phyloP scores from a whole-genome alignment of 805 yeast species.

The Sugiyamaella lignohabitans region DNA sequence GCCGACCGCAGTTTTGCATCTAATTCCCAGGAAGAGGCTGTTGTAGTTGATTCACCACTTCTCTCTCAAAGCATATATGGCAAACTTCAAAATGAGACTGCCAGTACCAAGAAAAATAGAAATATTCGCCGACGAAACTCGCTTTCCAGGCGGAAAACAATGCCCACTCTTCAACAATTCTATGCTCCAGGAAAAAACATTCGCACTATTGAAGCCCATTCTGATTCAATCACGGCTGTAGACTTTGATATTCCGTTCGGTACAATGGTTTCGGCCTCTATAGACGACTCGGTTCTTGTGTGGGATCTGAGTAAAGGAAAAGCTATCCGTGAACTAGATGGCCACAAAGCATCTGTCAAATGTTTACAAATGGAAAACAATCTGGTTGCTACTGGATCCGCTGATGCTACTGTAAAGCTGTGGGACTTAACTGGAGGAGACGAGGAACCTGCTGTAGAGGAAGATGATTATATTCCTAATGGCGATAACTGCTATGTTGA shows the following conservation, averaged over 20 bases:
- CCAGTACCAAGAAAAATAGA: neutral
- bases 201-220: conserved; percentile 45
- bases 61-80: conserved; percentile 42
- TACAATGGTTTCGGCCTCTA: conserved; percentile 66
- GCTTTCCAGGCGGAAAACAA: conserved; percentile 40
- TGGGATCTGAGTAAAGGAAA: conserved; percentile 69
- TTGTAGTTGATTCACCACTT: conserved; percentile 28
- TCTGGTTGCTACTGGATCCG: conserved; percentile 48
- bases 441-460: conserved; percentile 4
- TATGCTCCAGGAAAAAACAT: conserved; percentile 55
- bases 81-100: conserved; percentile 29
- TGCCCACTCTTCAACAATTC: conserved; percentile 59
- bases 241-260: conserved; percentile 75
- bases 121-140: conserved; percentile 24
- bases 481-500: conserved; percentile 34
- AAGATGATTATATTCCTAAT: no score
- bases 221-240: conserved; percentile 46
- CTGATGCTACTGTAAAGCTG: conserved; percentile 52
- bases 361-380: conserved; percentile 54
- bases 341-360: conserved; percentile 54
- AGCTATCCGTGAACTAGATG: conserved; percentile 47
- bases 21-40: conserved; percentile 13
- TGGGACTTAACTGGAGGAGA: conserved; percentile 44
- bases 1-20: neutral
- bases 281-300: conserved; percentile 70